A percentile compares a stretch with the other conserved stretches of the same genome.
Evolutionary conservation across 441 rosid species (phyloP).

Genomic region (Erodium chrysanthum): DNA sequence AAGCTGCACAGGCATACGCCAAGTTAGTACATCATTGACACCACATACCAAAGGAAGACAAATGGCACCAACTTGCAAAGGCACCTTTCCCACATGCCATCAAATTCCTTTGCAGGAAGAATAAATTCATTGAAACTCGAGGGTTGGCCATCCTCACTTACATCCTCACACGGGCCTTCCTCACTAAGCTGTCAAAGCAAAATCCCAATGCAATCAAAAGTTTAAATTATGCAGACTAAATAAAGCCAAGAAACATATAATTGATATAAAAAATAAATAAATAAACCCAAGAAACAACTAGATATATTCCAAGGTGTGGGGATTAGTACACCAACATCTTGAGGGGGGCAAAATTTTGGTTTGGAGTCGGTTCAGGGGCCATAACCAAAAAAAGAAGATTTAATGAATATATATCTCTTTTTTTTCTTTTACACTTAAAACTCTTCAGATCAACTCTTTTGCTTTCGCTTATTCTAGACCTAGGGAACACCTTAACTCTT

Average conservation of each 20-base stretch:
- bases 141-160: conserved; percentile 64
- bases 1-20: conserved; percentile 44
- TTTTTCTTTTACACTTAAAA: no score
- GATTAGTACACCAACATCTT: no score
- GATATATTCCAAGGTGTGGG: no score
- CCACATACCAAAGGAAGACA: neutral
- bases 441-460: no score
- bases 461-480: no score
- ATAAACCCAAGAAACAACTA: no score
- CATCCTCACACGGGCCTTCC: conserved; percentile 92
- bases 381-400: no score
- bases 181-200: conserved; percentile 56
- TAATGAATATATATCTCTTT: no score
- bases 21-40: conserved; percentile 6
- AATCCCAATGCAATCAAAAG: conserved; percentile 7
- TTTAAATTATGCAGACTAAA: no score
- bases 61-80: conserved; percentile 7
- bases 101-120: conserved; percentile 93
- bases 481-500: no score
- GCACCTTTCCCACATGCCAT: conserved; percentile 99
- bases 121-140: conserved; percentile 94
- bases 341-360: no score
- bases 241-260: neutral
- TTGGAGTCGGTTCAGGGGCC: no score
- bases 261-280: neutral